These are phyloP conservation scores for Ceratobasidium sp. DNA, from an alignment of 1,284 basidiomycete genomes.

Conservation along the genomic window DNA sequence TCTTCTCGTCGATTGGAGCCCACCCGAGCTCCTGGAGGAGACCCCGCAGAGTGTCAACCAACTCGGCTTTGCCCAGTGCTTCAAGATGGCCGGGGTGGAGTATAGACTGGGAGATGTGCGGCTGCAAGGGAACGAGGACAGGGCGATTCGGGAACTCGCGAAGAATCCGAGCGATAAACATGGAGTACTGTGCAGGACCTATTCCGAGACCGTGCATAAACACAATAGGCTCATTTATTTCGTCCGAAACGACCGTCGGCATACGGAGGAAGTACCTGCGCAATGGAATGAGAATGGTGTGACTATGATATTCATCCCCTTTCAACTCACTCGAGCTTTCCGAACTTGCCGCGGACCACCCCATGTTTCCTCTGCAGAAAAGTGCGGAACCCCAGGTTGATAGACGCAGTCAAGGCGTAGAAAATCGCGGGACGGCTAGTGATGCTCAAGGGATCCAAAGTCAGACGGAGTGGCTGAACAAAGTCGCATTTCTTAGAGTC, in stretches of 20 bases:
- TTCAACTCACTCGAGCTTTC: conserved; percentile 73
- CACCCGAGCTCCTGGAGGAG: conserved; percentile 77
- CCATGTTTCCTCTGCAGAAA: conserved; percentile 65
- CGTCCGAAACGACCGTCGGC: conserved; percentile 58
- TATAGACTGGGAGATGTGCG: conserved; percentile 86
- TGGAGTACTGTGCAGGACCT: conserved; percentile 77
- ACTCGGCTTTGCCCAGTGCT: conserved; percentile 75
- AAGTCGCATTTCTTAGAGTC: conserved; percentile 60
- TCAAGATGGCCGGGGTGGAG: conserved; percentile 80
- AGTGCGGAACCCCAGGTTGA: conserved; percentile 67
- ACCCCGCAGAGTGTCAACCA: conserved; percentile 69
- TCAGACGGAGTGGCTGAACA: conserved; percentile 75
- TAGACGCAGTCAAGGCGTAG: conserved; percentile 72
- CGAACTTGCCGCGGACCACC: conserved; percentile 65
- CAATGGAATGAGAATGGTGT: conserved; percentile 11
- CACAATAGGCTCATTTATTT: conserved; percentile 73
- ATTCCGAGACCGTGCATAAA: conserved; percentile 91
- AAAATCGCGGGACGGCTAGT: conserved; percentile 77
- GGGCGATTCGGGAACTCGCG: conserved; percentile 74
- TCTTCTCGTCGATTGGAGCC: conserved; percentile 58
- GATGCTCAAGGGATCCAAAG: conserved; percentile 82
- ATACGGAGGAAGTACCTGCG: conserved; percentile 79
- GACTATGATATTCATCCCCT: background rate
- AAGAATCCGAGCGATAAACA: conserved; percentile 66
- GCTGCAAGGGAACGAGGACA: conserved; percentile 83